Base-by-base conservation (phyloP, 1,284 basidiomycete genomes). In the Ganoderma leucocontextum region DNA sequence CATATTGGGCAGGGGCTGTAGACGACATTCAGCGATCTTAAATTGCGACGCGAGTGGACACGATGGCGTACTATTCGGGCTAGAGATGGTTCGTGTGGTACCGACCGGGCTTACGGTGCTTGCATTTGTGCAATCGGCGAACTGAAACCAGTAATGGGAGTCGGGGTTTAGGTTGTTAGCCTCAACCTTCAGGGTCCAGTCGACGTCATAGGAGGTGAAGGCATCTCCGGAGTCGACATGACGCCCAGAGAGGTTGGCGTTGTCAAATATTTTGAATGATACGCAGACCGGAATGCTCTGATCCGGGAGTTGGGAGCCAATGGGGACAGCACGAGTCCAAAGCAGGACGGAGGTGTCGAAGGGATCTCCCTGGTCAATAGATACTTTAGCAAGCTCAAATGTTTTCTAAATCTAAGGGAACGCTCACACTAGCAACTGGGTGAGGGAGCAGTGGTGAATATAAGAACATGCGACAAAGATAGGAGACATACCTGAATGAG, bases 121-220 rank as follows among this genome's bases (percentile, higher is more conserved):
- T 9, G 83, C 77, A 63, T 87, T 84, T 2, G 86, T 84, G 73
- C 89, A 90, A 70, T 89, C 86, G 7, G 84, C 81, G 72, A 91
- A 91, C 59, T 86, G 84, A 77, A 84, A 91, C 78, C 84, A 89
- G 73, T 90, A 91, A 63, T 83, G 80, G 1, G 86, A 88, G 70
- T 89, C 88, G 0, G 89, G 81, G 59, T 81, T 75, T 35, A 91
- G 77, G 22, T 81, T 80, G 1, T 80, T 84, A 0, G 87, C 87
- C 72, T 91, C 89, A 25, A 91, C 86, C 77, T 91, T 91, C 74
- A 89, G 81, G 2, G 88, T 89, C 73, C 83, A 91, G 76, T 89
- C 89, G 52, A 91, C 88, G 71, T 91, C 89, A 70, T 86, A 87
- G 64, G 84, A 86, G 4, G 88, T 89, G 78, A 87, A 88, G 0